Base-by-base conservation (phyloP, 495 filamentous ascomycete genomes). In the Penicillium alfredii region DNA sequence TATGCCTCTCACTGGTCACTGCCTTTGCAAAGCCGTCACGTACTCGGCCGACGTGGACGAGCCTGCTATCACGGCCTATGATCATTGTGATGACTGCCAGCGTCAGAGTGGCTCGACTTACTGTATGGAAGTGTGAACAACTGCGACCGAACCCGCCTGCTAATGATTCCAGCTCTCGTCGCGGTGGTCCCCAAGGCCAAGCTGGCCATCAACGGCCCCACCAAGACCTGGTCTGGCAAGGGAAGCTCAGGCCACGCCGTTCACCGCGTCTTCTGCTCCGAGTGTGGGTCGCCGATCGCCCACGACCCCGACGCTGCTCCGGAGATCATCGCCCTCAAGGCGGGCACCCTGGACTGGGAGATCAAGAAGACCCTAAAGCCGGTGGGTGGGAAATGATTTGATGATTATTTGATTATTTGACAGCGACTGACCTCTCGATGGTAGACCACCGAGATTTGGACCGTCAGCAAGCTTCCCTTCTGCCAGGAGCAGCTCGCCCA, bases 21-120 rank as follows among this genome's bases (percentile, higher is more conserved):
- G 79, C 56, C 77, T 83, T 36, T 83, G 79, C 69, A 76, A 76
- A 47, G 71, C 74, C 44, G 77, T 81, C 62, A 83, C 72, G 38
- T 82, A 80, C 71, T 70, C 60, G 43, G 69, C 65, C 28, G 73
- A 74, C 51, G 53, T 73, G 18, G 74, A 78, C 9, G 46, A 57
- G 9, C 78, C 78, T 25, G 23, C 73, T 35, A 30, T 77, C 42
- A 72, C 71, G 18, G 78, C 67, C 46, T 82, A 82, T 53, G 79
- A 83, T 49, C 79, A 83, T 66, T 83, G 79, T 49, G 79, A 83
- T 47, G 79, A 82, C 56, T 83, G 79, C 68, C 79, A 83, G 55
- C 76, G 79, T 47, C 79, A 83, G 59, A 69, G 64, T 33, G 79
- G 79, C 36, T 81, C 77, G 6, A 80, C 77, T 38, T 83, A 83